These are phyloP conservation scores for Sphaerobolus stellatus DNA, from an alignment of 1,284 basidiomycete genomes.

Conservation along the genomic window DNA sequence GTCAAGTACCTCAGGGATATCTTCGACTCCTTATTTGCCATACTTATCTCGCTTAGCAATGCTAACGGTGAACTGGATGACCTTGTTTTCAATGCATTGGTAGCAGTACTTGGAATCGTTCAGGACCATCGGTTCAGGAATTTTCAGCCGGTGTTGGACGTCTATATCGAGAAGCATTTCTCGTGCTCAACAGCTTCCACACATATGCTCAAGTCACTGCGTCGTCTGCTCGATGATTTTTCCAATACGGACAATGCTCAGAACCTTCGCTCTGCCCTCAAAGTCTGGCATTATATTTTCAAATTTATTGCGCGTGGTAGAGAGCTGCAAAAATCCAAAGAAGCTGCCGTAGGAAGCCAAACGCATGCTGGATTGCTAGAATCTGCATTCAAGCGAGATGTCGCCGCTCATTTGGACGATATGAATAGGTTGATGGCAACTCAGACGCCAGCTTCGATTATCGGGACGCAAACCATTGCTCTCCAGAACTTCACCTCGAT, in stretches of 20 bases:
- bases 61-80: conserved; percentile 79
- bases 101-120: conserved; percentile 87
- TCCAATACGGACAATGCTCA: conserved; percentile 73
- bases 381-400: conserved; percentile 79
- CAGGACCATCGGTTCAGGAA: conserved; percentile 95
- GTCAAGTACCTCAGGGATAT: conserved; percentile 93
- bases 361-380: conserved; percentile 87
- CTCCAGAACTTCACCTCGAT: conserved; percentile 94
- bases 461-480: conserved; percentile 93
- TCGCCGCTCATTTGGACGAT: conserved; percentile 72
- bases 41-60: conserved; percentile 77
- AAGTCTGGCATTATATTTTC: conserved; percentile 97
- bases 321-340: conserved; percentile 83
- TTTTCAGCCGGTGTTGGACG: conserved; percentile 89
- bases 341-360: conserved; percentile 72
- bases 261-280: conserved; percentile 82
- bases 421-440: conserved; percentile 90
- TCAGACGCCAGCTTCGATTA: conserved; percentile 77
- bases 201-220: conserved; percentile 86
- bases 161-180: conserved; percentile 93
- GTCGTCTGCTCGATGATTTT: conserved; percentile 75
- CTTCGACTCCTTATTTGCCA: conserved; percentile 91
- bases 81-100: conserved; percentile 87
- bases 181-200: conserved; percentile 73
- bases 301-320: conserved; percentile 88